Percentiles rank a stretch among this genome's conserved stretches.
Evolutionary conservation across 371 early-diverging fungal genomes (phyloP).

Genomic region (Mucor circinelloides): DNA sequence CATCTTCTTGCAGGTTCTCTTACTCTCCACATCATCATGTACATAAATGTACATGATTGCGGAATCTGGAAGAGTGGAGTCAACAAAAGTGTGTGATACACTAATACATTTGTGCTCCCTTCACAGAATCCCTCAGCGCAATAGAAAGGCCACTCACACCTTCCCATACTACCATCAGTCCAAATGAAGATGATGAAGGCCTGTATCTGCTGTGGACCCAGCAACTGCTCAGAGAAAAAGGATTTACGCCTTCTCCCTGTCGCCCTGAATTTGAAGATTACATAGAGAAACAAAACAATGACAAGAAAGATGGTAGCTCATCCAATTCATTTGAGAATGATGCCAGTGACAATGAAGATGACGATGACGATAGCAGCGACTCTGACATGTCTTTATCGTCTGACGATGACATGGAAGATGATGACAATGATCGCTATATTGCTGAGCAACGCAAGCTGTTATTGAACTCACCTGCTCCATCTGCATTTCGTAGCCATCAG

Average conservation of each 20-base stretch:
- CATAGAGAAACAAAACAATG: slow-evolving; percentile 7
- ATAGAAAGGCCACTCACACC: slow-evolving; percentile 1
- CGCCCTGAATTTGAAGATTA: slow-evolving; percentile 13
- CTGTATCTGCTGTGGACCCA: slow-evolving; percentile 44
- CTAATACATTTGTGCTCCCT: background rate
- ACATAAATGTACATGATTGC: background rate
- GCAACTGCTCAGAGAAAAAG: slow-evolving; percentile 37
- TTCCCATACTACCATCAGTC: slow-evolving; percentile 13
- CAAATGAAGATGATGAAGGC: slow-evolving; percentile 37
- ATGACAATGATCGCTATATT: slow-evolving; percentile 1
- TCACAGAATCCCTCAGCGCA: background rate
- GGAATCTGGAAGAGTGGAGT: background rate
- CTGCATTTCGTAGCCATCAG: background rate
- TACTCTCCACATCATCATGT: background rate
- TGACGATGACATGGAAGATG: slow-evolving; percentile 10
- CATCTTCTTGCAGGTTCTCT: background rate
- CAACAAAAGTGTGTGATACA: background rate
- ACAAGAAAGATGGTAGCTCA: background rate
- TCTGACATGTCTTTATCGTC: slow-evolving; percentile 12
- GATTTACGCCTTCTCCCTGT: slow-evolving; percentile 25
- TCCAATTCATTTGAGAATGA: background rate
- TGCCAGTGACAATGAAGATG: background rate
- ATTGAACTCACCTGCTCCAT: background rate
- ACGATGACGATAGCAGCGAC: slow-evolving; percentile 32
- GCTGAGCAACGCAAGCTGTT: slow-evolving; percentile 10